Conservation (phyloP, 2,329 filamentous ascomycete genomes). For the Calonectria ilicicola region DNA sequence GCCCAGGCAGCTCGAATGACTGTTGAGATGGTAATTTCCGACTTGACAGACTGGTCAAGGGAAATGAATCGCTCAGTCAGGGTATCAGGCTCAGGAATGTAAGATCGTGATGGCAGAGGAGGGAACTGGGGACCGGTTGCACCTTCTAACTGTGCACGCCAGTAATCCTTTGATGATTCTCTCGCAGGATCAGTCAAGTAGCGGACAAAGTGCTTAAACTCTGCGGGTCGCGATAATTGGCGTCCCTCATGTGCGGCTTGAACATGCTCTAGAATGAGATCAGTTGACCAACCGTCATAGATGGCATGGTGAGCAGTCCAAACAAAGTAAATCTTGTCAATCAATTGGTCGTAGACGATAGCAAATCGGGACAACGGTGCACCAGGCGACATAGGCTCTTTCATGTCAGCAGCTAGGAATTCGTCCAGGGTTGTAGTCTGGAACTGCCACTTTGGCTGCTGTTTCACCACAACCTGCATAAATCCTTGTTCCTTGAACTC, state of each 20-base stretch:
- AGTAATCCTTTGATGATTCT: conserved; percentile 37
- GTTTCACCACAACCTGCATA: conserved; percentile 58
- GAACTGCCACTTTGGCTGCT: conserved; percentile 48
- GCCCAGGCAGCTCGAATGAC: conserved; percentile 46
- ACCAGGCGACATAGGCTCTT: conserved; percentile 54
- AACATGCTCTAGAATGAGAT: conserved; percentile 40
- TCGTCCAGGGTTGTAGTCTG: conserved; percentile 46
- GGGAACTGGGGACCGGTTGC: conserved; percentile 42
- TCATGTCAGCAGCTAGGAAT: conserved; percentile 54
- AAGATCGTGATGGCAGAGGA: conserved; percentile 38
- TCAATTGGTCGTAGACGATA: conserved; percentile 41
- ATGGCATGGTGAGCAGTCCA: conserved; percentile 48
- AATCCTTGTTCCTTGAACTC: conserved; percentile 56
- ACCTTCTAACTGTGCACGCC: conserved; percentile 37
- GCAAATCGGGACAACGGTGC: conserved; percentile 58
- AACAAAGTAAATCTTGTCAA: conserved; percentile 46
- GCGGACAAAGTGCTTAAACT: conserved; percentile 43
- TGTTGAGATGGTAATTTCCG: conserved; percentile 39
- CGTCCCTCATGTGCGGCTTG: conserved; percentile 34
- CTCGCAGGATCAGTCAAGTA: conserved; percentile 33
- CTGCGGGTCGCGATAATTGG: conserved; percentile 33
- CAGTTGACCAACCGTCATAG: conserved; percentile 47
- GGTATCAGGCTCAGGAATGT: conserved; percentile 36
- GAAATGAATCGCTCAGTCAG: conserved; percentile 34
- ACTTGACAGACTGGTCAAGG: conserved; percentile 32